phyloP scores from a whole-genome alignment of 2,329 filamentous ascomycete genomes.

The Gliomastix tumulicola region DNA sequence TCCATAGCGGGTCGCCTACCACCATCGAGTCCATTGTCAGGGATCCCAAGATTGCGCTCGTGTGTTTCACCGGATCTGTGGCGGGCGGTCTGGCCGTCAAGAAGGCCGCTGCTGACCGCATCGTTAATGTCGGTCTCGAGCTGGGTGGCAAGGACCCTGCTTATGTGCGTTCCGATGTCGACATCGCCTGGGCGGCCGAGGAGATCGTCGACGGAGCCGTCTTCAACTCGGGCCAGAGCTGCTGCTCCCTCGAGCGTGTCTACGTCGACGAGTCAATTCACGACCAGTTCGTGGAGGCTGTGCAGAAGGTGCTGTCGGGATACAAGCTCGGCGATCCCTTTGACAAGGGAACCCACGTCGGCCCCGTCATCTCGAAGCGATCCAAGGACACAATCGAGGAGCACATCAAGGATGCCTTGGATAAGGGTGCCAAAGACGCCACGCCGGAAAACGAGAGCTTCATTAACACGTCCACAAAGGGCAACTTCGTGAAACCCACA shows the following conservation, averaged over 20 bases:
- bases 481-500: slow-evolving; percentile 85
- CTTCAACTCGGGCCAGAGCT: slow-evolving; percentile 98
- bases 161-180: slow-evolving; percentile 79
- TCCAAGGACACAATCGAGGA: slow-evolving; percentile 69
- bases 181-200: slow-evolving; percentile 83
- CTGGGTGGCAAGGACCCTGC: slow-evolving; percentile 93
- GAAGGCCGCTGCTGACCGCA: slow-evolving; percentile 72
- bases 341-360: slow-evolving; percentile 71
- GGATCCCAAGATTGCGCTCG: slow-evolving; percentile 67
- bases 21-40: slow-evolving; percentile 74
- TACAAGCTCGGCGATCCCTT: slow-evolving; percentile 89
- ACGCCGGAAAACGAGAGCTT: slow-evolving; percentile 82
- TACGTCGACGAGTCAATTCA: slow-evolving; percentile 85
- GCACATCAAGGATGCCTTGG: slow-evolving; percentile 76
- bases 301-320: slow-evolving; percentile 70
- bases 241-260: slow-evolving; percentile 85
- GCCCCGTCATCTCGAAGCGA: slow-evolving; percentile 78
- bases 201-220: slow-evolving; percentile 95
- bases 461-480: slow-evolving; percentile 61
- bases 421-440: slow-evolving; percentile 75
- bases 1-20: slow-evolving; percentile 76
- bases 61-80: slow-evolving; percentile 93
- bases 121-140: slow-evolving; percentile 83
- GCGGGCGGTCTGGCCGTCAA: slow-evolving; percentile 82
- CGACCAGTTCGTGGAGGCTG: slow-evolving; percentile 71